Base-by-base conservation (phyloP, 257 asterid species). In the Leptodermis oblonga region DNA sequence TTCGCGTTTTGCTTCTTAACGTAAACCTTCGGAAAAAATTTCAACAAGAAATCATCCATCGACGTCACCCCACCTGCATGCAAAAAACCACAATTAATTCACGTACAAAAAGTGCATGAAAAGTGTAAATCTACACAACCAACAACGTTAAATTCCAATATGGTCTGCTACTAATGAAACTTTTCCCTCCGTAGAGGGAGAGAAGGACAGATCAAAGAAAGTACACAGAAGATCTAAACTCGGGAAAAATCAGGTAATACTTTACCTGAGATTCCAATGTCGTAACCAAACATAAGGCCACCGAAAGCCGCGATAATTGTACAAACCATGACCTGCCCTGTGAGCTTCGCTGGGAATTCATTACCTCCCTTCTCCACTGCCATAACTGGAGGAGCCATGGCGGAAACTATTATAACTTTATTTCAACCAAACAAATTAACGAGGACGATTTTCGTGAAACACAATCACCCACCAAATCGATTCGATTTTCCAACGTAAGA, bases 261-360 rank as follows among this genome's bases (percentile, higher is more conserved):
- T 48, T 36, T 15, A 82, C 90, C 90, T 60, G 84, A 82, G 39
- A 81, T 81, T 11, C 81, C 85, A 22, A 81, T 75, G 39, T 82
- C 83, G 14, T 72, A 85, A 77, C 90, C 90, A 56, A 83, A 85
- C 87, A 85, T 85, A 34, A 85, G 85, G 17, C 90, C 90, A 14
- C 86, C 88, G 13, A 67, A 81, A 37, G 90, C 90, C 1, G 90
- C 88, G 49, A 82, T 77, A 48, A 79, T n/a, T 46, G 75, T 23
- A 25, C 88, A 81, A 20, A 73, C 0, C n/a, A 84, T 4, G 65
- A 84, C 88, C 45, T 84, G 86, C 0, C 15, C 13, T 18, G 88
- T 81, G 36, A 81, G 82, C 73, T 64, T 80, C 17, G 83, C 82
- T 17, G 86, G 86, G 31, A 81, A 52, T 14, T 79, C 80, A 0